Evolutionary conservation across 208 protist species (phyloP).

Genomic region (Trypanosomatidae sp.): DNA sequence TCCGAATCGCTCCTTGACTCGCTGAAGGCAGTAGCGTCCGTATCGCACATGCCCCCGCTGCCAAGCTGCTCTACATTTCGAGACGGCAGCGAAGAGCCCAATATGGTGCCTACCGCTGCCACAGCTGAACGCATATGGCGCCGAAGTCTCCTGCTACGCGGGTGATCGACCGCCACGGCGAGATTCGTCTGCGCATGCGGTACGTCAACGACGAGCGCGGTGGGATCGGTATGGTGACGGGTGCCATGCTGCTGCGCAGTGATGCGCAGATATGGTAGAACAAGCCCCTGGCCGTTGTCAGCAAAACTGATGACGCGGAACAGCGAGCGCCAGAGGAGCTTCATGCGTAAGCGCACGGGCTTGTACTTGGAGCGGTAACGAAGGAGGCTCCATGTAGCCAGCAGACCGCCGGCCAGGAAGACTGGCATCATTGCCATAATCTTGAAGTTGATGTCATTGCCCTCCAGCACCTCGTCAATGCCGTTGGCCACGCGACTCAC

Average conservation of each 20-base stretch:
- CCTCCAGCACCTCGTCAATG: conserved; percentile 79
- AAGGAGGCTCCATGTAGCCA: conserved; percentile 28
- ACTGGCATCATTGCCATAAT: conserved; percentile 76
- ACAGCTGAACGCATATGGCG: not conserved
- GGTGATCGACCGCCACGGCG: not conserved
- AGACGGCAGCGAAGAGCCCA: not conserved
- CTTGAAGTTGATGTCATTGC: conserved; percentile 84
- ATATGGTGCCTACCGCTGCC: not conserved
- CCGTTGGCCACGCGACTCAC: conserved; percentile 72
- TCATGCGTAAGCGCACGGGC: conserved; percentile 57
- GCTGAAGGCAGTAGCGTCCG: conserved; percentile 5
- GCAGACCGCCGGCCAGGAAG: conserved; percentile 26
- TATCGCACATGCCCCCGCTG: not conserved
- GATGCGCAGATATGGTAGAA: conserved; percentile 13
- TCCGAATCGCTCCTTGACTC: conserved; percentile 9
- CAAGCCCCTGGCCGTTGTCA: conserved; percentile 12
- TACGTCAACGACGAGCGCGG: not conserved
- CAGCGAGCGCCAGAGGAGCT: conserved; percentile 59
- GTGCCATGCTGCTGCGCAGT: not conserved
- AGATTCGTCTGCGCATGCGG: not conserved
- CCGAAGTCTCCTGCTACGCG: not conserved
- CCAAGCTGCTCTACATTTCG: not conserved
- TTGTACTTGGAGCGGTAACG: conserved; percentile 32
- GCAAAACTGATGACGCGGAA: conserved; percentile 63
- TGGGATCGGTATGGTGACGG: not conserved